Evolutionary conservation across 176 grass and related monocot species (phyloP).

Genomic region (Tillandsia fasciculata): DNA sequence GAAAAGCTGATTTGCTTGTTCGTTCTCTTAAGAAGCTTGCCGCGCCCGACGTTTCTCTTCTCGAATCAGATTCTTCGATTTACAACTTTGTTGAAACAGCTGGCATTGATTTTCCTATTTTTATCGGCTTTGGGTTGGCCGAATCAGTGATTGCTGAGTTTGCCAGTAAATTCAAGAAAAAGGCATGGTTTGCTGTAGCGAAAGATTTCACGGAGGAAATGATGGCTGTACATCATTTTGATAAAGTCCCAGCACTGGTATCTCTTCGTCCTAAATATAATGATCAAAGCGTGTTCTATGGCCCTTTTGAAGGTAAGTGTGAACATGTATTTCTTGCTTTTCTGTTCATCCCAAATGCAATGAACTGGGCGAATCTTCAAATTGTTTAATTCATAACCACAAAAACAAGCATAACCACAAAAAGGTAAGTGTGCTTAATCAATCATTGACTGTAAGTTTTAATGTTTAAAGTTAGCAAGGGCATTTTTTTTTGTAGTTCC

Average conservation of each 20-base stretch:
- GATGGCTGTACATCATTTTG: conserved; percentile 74
- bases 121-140: conserved; percentile 72
- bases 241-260: conserved; percentile 75
- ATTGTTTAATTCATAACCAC: too few relatives aligned
- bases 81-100: conserved; percentile 52
- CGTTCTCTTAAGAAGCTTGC: conserved; percentile 70
- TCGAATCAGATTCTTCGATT: conserved; percentile 46
- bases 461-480: too few relatives aligned
- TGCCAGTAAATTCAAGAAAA: conserved; percentile 74
- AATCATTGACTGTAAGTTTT: too few relatives aligned
- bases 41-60: conserved; percentile 54
- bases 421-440: too few relatives aligned
- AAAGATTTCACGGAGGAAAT: conserved; percentile 77
- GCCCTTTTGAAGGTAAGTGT: conserved; percentile 72
- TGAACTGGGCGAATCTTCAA: too few relatives aligned
- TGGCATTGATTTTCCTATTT: conserved; percentile 51
- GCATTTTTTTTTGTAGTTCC: too few relatives aligned
- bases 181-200: conserved; percentile 67
- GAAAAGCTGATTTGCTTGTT: conserved; percentile 63
- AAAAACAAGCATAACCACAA: too few relatives aligned
- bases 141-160: conserved; percentile 40
- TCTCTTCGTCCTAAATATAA: conserved; percentile 65
- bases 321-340: too few relatives aligned
- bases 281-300: conserved; percentile 71
- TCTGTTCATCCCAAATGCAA: too few relatives aligned